Evolutionary conservation across 371 early-diverging fungal species (phyloP).

Genomic region (Syncephalastrum sp.): DNA sequence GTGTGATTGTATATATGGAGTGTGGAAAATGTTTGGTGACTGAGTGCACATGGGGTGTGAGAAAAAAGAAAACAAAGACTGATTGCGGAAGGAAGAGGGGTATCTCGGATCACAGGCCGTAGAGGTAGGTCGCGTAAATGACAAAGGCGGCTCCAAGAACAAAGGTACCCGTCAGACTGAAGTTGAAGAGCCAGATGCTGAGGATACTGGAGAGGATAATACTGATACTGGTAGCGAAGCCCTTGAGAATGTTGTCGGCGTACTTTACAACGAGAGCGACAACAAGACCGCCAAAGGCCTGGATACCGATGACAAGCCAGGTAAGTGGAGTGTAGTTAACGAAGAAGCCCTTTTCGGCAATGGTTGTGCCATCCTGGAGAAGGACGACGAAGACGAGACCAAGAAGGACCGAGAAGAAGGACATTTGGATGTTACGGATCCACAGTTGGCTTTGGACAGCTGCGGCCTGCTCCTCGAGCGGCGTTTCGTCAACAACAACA

Average conservation of each 20-base stretch:
- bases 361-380: slow-evolving; percentile 74
- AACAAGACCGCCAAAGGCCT: slow-evolving; percentile 91
- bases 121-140: slow-evolving; percentile 77
- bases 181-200: slow-evolving; percentile 77
- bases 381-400: slow-evolving; percentile 67
- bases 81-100: slow-evolving; percentile 1
- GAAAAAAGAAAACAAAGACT: background rate
- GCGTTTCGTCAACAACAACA: slow-evolving; percentile 4
- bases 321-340: slow-evolving; percentile 81
- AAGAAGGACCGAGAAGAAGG: slow-evolving; percentile 69
- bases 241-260: slow-evolving; percentile 96
- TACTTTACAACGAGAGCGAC: slow-evolving; percentile 95
- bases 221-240: slow-evolving; percentile 93
- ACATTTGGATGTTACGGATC: slow-evolving; percentile 89
- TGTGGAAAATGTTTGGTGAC: too few relatives aligned
- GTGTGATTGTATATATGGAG: too few relatives aligned
- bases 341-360: slow-evolving; percentile 84
- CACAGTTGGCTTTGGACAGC: slow-evolving; percentile 64
- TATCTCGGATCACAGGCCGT: slow-evolving; percentile 48
- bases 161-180: slow-evolving; percentile 68
- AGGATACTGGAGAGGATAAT: slow-evolving; percentile 84
- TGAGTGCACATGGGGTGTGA: background rate
- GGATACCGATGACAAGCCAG: slow-evolving; percentile 76
- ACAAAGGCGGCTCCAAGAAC: slow-evolving; percentile 77
- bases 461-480: slow-evolving; percentile 6